Base-by-base conservation (phyloP, 805 yeast species). In the Starmerella apicola region DNA sequence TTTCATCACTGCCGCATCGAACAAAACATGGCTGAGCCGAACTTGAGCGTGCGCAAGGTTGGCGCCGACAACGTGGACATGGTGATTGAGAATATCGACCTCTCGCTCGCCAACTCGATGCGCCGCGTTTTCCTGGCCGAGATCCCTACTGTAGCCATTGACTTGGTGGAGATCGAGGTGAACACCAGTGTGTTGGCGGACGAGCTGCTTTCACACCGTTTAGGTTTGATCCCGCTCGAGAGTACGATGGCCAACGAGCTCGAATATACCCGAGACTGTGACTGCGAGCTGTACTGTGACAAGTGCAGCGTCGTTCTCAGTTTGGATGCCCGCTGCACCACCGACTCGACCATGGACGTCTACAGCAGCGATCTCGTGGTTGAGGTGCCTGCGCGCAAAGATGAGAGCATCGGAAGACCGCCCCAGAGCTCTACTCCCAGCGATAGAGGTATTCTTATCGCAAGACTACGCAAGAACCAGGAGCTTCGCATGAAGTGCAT, bases 71-170 rank as follows among this genome's bases (percentile, higher is more conserved):
- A 76, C 55, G 96, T 91, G 46, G 94, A 91, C 60, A 81, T 91
- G 55, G 83, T 88, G 28, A 62, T 91, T 41, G 72, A 82, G 33
- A 84, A 85, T 55, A 86, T 85, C 25, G 96, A 88, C 57, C 62
- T 91, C 44, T 74, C 95, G 51, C 65, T 88, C 55, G 97, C 97
- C 16, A 91, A 91, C 68, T 81, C 97, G 13, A 51, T 91, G 28
- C 72, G 99, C 52, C 71, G 99, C 59, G 76, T 81, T 30, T 86
- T 91, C 83, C 67, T 91, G 45, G 86, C 95, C 2, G 99, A 91
- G 61, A 91, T 91, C 42, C 98, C 98, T 25, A 91, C 98, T 0
- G 65, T 91, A n/a, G 96, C 98, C 38, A 85, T 91, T 43, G 99
- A 91, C 56, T 72, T 88, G 46, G 98, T 91, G 34, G 97, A 91